Conservation (phyloP, 163 green algal species). For the Volvox carteri region DNA sequence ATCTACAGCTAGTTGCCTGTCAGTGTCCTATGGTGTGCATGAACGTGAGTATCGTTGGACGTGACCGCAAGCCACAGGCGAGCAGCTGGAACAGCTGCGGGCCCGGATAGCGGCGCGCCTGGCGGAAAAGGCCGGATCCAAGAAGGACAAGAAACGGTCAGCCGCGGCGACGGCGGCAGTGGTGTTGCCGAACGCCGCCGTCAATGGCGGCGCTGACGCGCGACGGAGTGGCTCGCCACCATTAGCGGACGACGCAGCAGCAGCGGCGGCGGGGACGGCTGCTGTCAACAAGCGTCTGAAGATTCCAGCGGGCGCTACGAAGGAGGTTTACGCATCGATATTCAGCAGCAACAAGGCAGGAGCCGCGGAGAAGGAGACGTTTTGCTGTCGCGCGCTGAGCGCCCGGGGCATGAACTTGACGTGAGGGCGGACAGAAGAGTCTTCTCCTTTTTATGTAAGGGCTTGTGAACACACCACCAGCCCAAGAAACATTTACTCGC, state of each 20-base stretch:
- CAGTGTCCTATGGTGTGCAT: no score
- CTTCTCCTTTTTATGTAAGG: neutral
- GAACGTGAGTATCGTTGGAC: no score
- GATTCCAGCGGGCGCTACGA: conserved; percentile 75
- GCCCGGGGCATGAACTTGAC: conserved; percentile 78
- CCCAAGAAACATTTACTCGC: no score
- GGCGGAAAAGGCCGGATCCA: conserved; percentile 64
- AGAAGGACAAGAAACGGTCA: conserved; percentile 53
- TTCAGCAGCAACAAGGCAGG: conserved; percentile 79
- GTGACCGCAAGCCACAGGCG: conserved; percentile 47
- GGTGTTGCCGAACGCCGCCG: neutral
- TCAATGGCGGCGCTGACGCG: neutral
- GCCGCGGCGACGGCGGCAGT: conserved; percentile 21
- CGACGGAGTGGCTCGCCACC: conserved; percentile 10
- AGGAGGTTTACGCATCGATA: conserved; percentile 87
- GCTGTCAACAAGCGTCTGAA: conserved; percentile 75
- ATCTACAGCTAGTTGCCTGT: no score
- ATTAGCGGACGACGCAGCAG: neutral
- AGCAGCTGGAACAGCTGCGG: conserved; percentile 70
- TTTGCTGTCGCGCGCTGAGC: conserved; percentile 71
- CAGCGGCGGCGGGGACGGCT: conserved; percentile 15
- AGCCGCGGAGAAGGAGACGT: conserved; percentile 82
- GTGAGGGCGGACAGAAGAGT: conserved; percentile 42
- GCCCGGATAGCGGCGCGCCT: conserved; percentile 64
- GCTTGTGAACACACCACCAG: no score